Evolutionary conservation across 2,329 filamentous ascomycete species (phyloP), one percentile per base, ranked within the genome.

Genomic region (Nothophoma quercina): DNA sequence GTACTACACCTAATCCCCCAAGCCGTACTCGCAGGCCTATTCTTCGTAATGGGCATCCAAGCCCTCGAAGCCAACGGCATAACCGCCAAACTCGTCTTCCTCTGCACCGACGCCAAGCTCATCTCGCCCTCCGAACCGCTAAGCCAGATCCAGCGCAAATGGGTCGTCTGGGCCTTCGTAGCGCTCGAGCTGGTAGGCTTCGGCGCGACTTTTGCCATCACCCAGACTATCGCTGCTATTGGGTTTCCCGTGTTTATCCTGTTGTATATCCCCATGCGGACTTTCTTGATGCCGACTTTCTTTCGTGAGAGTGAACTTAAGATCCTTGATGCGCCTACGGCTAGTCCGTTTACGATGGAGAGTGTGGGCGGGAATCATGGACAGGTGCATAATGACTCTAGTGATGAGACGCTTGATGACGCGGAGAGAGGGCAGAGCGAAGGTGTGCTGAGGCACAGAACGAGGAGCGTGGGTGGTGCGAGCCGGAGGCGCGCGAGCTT

Each of bases 171-270:
- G 54, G 74, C 77, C 2, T 86, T 82, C 59, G 75, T 85, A 1
- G 75, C 70, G 10, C 77, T 82, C 16, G 82, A 86, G 61, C 60
- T 82, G 2, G 33, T 81, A 2, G 80, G 78, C 2, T 83, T 85
- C 16, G 78, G 76, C 0, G 77, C 79, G 6, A 82, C 79, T 3
- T 82, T 86, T 10, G 83, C 81, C 0, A 82, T 86, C 44, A 84
- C 82, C 2, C 82, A 85, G 65, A 86, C 83, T 0, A 81, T 85
- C 19, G 84, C 81, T 0, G 84, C 83, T 0, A 84, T 86, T 58
- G 81, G 82, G 0, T 86, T 86, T 56, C 84, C 84, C 0, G 77
- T 86, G 12, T 77, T 85, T 43, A 85, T 86, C 52, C 75, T 83
- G 15, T 67, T 80, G 4, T 73, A 85, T 15, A 84, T 86, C 7